These are phyloP conservation scores for Cryphonectria parasitica DNA, from an alignment of 2,329 filamentous ascomycete genomes.

Conservation along the genomic window DNA sequence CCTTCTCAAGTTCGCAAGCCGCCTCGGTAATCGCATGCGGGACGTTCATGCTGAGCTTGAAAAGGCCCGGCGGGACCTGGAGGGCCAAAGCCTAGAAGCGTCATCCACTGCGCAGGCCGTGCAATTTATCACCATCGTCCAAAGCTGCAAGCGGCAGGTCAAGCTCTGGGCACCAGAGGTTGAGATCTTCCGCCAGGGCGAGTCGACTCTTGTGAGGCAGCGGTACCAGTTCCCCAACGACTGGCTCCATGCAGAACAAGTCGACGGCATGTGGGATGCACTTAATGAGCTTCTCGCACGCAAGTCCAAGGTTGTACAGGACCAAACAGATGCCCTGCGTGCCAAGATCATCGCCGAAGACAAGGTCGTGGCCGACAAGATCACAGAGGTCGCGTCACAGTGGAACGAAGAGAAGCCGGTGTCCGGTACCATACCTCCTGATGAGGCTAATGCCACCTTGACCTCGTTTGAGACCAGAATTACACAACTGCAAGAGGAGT, in stretches of 20 bases:
- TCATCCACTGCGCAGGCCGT: slow-evolving; percentile 97
- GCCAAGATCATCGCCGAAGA: slow-evolving; percentile 96
- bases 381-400: slow-evolving; percentile 78
- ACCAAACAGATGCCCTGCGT: slow-evolving; percentile 91
- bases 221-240: slow-evolving; percentile 92
- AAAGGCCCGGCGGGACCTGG: slow-evolving; percentile 85
- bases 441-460: slow-evolving; percentile 82
- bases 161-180: slow-evolving; percentile 95
- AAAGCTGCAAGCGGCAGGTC: slow-evolving; percentile 92
- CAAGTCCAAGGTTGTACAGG: slow-evolving; percentile 93
- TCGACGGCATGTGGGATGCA: slow-evolving; percentile 93
- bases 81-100: slow-evolving; percentile 88
- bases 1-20: slow-evolving; percentile 85
- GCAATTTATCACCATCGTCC: slow-evolving; percentile 96
- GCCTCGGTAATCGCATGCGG: slow-evolving; percentile 86
- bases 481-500: slow-evolving; percentile 82
- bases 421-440: slow-evolving; percentile 88
- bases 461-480: slow-evolving; percentile 83
- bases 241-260: slow-evolving; percentile 95
- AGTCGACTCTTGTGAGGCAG: slow-evolving; percentile 87
- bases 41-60: slow-evolving; percentile 93
- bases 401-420: slow-evolving; percentile 99
- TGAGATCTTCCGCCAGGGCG: slow-evolving; percentile 92
- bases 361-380: slow-evolving; percentile 85
- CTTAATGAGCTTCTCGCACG: slow-evolving; percentile 89